Conservation (phyloP, 176 grass and related monocot genomes). For the Phoenix dactylifera region DNA sequence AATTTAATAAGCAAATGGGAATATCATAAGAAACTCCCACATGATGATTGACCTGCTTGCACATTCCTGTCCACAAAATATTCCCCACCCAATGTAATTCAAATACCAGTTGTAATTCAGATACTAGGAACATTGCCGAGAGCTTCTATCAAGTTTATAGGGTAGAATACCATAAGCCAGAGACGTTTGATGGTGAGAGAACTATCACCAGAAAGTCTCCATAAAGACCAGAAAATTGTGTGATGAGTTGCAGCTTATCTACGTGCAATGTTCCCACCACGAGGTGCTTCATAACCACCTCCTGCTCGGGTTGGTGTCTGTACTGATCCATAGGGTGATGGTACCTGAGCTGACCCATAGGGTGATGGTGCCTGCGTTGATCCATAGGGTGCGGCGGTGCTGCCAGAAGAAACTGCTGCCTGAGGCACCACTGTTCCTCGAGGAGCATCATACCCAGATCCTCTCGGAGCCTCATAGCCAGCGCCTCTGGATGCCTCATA, state of each 20-base stretch:
- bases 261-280: constrained; percentile 8
- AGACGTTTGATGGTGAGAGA: too few species aligned
- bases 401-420: constrained; percentile 19
- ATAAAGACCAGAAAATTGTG: too few species aligned
- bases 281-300: constrained; percentile 30
- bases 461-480: constrained; percentile 35
- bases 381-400: constrained; percentile 27
- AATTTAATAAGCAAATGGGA: too few species aligned
- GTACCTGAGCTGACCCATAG: constrained; percentile 20
- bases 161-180: too few species aligned
- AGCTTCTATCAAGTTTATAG: too few species aligned
- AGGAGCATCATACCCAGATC: constrained; percentile 35
- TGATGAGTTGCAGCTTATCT: constrained; percentile 16
- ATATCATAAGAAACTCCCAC: too few species aligned
- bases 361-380: constrained; percentile 32
- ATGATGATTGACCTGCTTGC: too few species aligned
- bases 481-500: constrained; percentile 1
- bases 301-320: constrained; percentile 30
- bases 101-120: too few species aligned
- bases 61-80: too few species aligned
- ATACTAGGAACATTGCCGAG: too few species aligned
- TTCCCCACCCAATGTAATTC: too few species aligned
- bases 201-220: too few species aligned
- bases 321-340: background rate
- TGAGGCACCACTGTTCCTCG: constrained; percentile 27